Evolutionary conservation across 1,284 basidiomycete species (phyloP).

Genomic region (Trametes versicolor): DNA sequence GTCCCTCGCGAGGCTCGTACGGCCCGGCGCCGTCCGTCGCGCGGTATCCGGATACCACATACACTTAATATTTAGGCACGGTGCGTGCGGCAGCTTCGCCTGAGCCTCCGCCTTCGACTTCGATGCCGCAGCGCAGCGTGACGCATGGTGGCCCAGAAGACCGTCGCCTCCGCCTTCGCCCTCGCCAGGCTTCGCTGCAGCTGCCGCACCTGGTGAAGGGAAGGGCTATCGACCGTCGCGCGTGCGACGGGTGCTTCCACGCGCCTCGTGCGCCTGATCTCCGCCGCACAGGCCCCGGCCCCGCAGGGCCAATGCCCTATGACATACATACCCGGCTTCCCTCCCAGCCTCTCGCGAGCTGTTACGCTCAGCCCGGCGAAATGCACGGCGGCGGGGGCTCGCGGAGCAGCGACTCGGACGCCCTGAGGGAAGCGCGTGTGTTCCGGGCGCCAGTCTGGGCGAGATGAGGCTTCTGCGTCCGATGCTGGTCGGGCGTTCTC

Average conservation of each 20-base stretch:
- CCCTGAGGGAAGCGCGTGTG: neutral
- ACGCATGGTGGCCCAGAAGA: neutral
- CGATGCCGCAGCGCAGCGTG: neutral
- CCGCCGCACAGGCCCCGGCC: conserved; percentile 10
- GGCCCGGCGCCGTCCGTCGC: neutral
- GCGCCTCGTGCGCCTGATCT: conserved; percentile 6
- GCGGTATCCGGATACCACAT: neutral
- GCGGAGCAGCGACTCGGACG: too few species aligned
- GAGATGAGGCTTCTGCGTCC: conserved; percentile 11
- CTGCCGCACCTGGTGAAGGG: conserved; percentile 10
- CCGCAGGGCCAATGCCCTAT: too few species aligned
- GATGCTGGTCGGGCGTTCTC: conserved; percentile 15
- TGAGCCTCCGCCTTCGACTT: neutral
- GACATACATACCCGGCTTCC: neutral
- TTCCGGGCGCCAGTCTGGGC: neutral
- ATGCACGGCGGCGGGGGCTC: neutral
- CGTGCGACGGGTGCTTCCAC: neutral
- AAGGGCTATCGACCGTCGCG: conserved; percentile 8
- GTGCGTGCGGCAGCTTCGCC: neutral
- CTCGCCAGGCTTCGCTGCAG: neutral
- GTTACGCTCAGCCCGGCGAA: neutral
- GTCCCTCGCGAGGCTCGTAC: neutral
- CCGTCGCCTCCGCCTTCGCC: neutral
- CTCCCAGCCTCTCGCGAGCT: neutral
- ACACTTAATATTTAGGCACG: too few species aligned